phyloP scores from a whole-genome alignment of 805 yeast species.

The Metschnikowia reukaufii region DNA sequence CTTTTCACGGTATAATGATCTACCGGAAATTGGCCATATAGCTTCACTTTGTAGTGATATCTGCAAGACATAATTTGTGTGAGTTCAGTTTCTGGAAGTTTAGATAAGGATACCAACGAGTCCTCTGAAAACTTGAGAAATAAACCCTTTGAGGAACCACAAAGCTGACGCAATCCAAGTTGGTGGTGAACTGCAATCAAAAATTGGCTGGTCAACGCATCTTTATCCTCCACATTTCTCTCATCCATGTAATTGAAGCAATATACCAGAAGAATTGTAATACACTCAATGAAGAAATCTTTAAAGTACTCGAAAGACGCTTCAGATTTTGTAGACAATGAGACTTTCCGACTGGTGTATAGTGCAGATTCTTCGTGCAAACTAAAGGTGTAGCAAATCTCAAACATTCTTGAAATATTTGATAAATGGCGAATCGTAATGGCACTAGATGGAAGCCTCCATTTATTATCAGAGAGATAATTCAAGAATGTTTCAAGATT shows the following conservation, averaged over 20 bases:
- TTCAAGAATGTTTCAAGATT: conserved; percentile 41
- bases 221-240: conserved; percentile 11
- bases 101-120: conserved; percentile 46
- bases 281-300: conserved; percentile 42
- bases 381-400: conserved; percentile 48
- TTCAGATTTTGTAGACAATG: conserved; percentile 45
- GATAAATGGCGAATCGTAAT: conserved; percentile 17
- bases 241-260: conserved; percentile 21
- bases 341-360: conserved; percentile 34
- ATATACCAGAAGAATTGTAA: conserved; percentile 41
- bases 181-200: conserved; percentile 68
- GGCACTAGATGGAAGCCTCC: conserved; percentile 29
- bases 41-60: conserved; percentile 63
- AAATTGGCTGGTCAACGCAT: conserved; percentile 39
- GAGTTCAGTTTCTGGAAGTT: conserved; percentile 60
- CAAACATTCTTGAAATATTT: conserved; percentile 32
- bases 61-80: conserved; percentile 78
- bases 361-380: conserved; percentile 53
- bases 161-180: conserved; percentile 66
- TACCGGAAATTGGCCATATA: conserved; percentile 59
- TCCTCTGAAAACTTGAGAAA: conserved; percentile 63
- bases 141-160: conserved; percentile 62
- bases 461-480: conserved; percentile 27
- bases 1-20: conserved; percentile 55
- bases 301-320: conserved; percentile 47